Evolutionary conservation across 2,329 filamentous ascomycete genomes (phyloP).

Genomic region (Karstenula rhodostoma): DNA sequence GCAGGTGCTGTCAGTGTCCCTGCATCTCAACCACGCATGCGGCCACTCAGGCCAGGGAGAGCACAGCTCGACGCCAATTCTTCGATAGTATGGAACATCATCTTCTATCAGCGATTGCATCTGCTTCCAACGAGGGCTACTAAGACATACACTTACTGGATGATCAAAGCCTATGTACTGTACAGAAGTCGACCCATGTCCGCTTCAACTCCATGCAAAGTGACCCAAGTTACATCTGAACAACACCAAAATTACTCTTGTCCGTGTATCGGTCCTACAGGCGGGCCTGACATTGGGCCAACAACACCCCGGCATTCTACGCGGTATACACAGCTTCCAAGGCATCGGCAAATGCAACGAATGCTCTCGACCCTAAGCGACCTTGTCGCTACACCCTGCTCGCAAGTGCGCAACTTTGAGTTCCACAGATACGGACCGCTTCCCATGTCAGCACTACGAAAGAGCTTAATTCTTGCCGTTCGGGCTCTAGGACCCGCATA

Average conservation of each 20-base stretch:
- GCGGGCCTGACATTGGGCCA: neutral
- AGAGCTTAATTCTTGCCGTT: neutral
- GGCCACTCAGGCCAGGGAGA: neutral
- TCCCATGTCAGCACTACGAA: constrained; percentile 10
- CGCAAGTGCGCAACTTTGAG: neutral
- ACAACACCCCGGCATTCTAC: neutral
- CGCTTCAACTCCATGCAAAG: neutral
- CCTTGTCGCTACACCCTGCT: constrained; percentile 3
- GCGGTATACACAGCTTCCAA: neutral
- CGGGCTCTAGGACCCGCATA: neutral
- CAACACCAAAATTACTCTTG: neutral
- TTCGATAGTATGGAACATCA: neutral
- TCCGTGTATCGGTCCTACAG: neutral
- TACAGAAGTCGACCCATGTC: neutral
- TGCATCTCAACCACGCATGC: neutral
- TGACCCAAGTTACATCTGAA: neutral
- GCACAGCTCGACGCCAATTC: neutral
- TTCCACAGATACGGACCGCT: constrained; percentile 7
- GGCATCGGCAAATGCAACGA: neutral
- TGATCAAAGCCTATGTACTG: neutral
- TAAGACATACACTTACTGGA: neutral
- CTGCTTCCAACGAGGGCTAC: neutral
- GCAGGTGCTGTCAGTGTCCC: neutral
- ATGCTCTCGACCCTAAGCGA: neutral
- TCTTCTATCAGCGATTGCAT: neutral